These are phyloP conservation scores for Fusarium stilboides DNA, from an alignment of 2,329 filamentous ascomycete species.

Conservation along the genomic window DNA sequence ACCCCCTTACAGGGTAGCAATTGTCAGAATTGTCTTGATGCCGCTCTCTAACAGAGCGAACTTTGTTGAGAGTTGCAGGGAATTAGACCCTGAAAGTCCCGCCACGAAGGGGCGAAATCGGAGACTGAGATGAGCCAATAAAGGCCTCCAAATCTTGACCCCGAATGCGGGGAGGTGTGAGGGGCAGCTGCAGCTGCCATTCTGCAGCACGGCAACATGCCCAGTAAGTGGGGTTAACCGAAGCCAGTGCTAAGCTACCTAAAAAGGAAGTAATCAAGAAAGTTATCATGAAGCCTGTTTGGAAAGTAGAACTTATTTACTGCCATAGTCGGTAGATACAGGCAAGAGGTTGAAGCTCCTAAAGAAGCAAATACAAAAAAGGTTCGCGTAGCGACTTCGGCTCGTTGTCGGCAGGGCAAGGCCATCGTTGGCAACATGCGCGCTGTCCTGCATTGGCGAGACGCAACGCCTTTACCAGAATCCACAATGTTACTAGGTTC, in stretches of 20 bases:
- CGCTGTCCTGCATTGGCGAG: conserved; percentile 26
- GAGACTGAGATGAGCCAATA: conserved; percentile 34
- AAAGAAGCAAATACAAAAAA: neutral
- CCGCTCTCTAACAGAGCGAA: neutral
- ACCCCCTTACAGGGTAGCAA: neutral
- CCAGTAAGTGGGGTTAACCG: conserved; percentile 1
- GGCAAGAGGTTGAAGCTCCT: neutral
- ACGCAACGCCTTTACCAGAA: conserved; percentile 15
- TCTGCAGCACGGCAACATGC: conserved; percentile 11
- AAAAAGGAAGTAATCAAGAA: too few relatives aligned
- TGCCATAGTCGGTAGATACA: neutral
- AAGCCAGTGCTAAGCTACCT: neutral
- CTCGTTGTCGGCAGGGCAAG: conserved; percentile 12
- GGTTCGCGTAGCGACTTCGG: conserved; percentile 18
- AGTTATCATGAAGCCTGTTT: too few relatives aligned
- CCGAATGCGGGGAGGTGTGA: conserved; percentile 46
- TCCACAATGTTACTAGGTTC: conserved; percentile 16
- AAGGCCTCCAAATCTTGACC: conserved; percentile 24
- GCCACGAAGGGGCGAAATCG: conserved; percentile 22
- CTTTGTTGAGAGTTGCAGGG: conserved; percentile 42
- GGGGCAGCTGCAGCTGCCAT: conserved; percentile 41
- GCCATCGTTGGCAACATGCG: neutral
- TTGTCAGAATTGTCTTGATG: neutral
- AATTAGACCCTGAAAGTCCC: conserved; percentile 36
- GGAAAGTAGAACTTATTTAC: neutral